phyloP scores from a whole-genome alignment of 371 early-diverging fungal species.

The Dinochytrium kinnereticum region DNA sequence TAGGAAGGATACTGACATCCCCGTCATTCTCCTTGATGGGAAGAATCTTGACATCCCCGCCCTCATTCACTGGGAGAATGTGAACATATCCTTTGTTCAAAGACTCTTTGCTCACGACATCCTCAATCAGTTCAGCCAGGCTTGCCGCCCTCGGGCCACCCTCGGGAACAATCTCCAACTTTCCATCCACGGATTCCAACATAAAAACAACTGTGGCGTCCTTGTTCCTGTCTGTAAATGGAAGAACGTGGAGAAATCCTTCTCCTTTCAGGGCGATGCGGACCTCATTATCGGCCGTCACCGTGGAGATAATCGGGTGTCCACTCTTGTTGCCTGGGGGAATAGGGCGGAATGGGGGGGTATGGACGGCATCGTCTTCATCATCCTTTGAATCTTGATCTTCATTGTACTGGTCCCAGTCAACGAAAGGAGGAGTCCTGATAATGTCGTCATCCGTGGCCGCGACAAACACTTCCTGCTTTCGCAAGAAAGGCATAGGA shows the following conservation, averaged over 20 bases:
- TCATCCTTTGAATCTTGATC: not conserved
- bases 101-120: not conserved
- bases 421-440: slow-evolving; percentile 2
- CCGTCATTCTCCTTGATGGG: slow-evolving; percentile 1
- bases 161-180: not conserved
- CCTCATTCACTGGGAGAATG: not conserved
- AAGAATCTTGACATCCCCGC: not conserved
- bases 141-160: not conserved
- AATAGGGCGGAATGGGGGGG: not conserved
- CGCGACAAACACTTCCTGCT: not conserved
- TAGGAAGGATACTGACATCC: not conserved
- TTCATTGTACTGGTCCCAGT: not conserved
- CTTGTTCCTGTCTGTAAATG: not conserved
- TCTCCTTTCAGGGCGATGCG: not conserved
- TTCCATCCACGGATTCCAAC: not conserved
- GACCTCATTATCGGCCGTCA: too few species aligned
- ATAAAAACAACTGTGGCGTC: not conserved
- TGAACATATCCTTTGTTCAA: not conserved
- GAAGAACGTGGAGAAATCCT: not conserved
- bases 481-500: not conserved
- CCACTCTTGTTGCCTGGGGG: not conserved
- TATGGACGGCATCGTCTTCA: not conserved
- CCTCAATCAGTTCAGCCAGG: not conserved
- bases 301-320: too few species aligned
- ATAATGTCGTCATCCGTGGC: not conserved